These are phyloP conservation scores for Ceratobasidium sp. DNA, from an alignment of 1,284 basidiomycete species.

Conservation along the genomic window DNA sequence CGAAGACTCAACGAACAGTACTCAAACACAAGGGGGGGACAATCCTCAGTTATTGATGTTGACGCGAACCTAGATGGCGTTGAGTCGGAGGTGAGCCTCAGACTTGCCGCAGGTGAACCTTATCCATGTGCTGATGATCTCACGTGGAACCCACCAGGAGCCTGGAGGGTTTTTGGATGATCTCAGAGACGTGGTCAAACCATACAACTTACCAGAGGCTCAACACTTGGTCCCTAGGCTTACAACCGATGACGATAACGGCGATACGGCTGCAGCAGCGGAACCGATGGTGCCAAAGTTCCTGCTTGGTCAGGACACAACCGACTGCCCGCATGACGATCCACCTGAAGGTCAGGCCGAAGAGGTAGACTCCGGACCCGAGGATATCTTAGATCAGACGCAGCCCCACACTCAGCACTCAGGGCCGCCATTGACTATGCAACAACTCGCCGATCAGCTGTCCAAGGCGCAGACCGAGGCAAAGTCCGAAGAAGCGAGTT, in stretches of 20 bases:
- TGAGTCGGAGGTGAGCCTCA: conserved; percentile 41
- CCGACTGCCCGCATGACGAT: neutral
- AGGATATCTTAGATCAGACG: conserved; percentile 39
- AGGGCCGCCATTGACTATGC: conserved; percentile 71
- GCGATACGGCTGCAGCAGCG: neutral
- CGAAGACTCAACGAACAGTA: conserved; percentile 88
- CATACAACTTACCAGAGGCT: conserved; percentile 76
- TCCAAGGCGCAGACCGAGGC: conserved; percentile 51
- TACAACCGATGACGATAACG: conserved; percentile 23
- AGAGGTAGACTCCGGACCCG: conserved; percentile 55
- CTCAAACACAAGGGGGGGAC: conserved; percentile 52
- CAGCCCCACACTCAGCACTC: neutral
- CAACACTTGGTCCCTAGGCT: conserved; percentile 59
- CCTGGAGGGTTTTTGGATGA: conserved; percentile 75
- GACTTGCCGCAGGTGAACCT: conserved; percentile 34
- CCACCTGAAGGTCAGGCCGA: conserved; percentile 55
- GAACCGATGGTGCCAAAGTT: neutral
- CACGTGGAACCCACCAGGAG: conserved; percentile 52
- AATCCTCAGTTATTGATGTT: neutral
- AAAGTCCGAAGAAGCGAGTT: conserved; percentile 40
- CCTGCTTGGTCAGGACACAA: neutral
- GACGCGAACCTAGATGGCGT: neutral
- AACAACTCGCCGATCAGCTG: conserved; percentile 71
- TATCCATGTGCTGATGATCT: conserved; percentile 39
- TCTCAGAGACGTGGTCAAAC: conserved; percentile 76